These are phyloP conservation scores for Yarrowia sp. DNA, from an alignment of 805 yeast genomes.

Conservation along the genomic window DNA sequence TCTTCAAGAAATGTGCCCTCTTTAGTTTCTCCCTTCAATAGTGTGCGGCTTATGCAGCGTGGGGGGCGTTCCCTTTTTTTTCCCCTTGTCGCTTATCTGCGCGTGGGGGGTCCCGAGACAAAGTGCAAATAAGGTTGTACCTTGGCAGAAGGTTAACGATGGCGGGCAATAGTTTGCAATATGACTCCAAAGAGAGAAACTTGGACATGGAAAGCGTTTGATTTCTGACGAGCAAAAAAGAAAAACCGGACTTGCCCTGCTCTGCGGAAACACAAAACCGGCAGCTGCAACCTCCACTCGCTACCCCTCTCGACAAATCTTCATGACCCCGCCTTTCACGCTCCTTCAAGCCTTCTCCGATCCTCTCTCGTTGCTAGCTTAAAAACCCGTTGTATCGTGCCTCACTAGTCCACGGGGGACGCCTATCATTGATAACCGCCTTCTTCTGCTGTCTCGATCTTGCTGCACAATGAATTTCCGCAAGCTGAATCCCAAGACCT, in stretches of 20 bases:
- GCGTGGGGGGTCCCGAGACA: slow-evolving; percentile 7
- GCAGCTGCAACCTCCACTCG: background rate
- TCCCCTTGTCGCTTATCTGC: slow-evolving; percentile 11
- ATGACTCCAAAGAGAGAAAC: background rate
- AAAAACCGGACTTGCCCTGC: background rate
- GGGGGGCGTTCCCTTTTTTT: background rate
- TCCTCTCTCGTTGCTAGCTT: background rate
- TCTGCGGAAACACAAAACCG: slow-evolving; percentile 3
- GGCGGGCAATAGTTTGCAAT: background rate
- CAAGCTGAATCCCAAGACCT: background rate
- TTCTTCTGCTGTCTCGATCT: background rate
- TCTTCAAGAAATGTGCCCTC: too few relatives aligned
- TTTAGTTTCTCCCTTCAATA: too few relatives aligned
- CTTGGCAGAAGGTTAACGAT: background rate
- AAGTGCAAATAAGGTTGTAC: background rate
- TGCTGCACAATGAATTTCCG: background rate
- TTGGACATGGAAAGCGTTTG: slow-evolving; percentile 8
- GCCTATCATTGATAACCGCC: background rate
- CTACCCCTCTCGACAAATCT: slow-evolving; percentile 3
- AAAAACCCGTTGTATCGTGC: background rate
- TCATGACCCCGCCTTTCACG: slow-evolving; percentile 7
- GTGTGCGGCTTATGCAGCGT: slow-evolving; percentile 12
- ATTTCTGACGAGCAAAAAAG: background rate
- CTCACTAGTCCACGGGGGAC: background rate
- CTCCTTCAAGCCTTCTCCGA: background rate